Base-by-base conservation (phyloP, 2,329 filamentous ascomycete species). In the Trichoderma asperellum region DNA sequence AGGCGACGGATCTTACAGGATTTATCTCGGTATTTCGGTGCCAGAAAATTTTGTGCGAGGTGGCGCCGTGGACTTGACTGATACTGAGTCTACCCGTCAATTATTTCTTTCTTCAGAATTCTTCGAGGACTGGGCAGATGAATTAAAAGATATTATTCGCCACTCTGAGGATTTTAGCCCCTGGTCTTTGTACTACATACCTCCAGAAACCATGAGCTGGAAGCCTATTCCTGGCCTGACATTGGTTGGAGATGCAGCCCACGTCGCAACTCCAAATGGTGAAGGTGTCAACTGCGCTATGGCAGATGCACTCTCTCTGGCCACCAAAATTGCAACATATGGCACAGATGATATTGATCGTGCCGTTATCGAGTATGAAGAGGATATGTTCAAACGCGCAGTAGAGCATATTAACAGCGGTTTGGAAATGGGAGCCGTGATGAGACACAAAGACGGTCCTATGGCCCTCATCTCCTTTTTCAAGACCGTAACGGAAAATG, bases 201-300 rank as follows among this genome's bases (percentile, higher is more conserved):
- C 24, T 12, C 58, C 67, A 3, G 59, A 68, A 18, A n/a, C 43
- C 16, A 3, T 68, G 12, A 34, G 47, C 10, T 68, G 67, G 67
- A 24, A 57, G 21, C 12, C 47, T 47, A 29, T 62, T 34, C 35
- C 67, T 21, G 67, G 67, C 21, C 5, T 68, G 21, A 63, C 59
- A 18, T 52, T 68, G 58, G 52, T 47, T n/a, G 67, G 67, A 43
- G 67, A 68, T 49, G 67, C 67, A 4, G 67, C 59, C 10, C 67
- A 68, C 32, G 6, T 68, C 2, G 58, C 67, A 29, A 32, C 24
- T 10, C 67, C 67, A 5, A 63, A 64, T 29, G 67, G 67, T 7
- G 67, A 68, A 47, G 67, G 67, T 24, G 67, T 68, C 8, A 68
- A 68, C 27, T 64, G 59, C 29, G 58, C 67, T 5, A 68, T 68